Base-by-base conservation (phyloP, 1,284 basidiomycete species). In the Tilletia caries region DNA sequence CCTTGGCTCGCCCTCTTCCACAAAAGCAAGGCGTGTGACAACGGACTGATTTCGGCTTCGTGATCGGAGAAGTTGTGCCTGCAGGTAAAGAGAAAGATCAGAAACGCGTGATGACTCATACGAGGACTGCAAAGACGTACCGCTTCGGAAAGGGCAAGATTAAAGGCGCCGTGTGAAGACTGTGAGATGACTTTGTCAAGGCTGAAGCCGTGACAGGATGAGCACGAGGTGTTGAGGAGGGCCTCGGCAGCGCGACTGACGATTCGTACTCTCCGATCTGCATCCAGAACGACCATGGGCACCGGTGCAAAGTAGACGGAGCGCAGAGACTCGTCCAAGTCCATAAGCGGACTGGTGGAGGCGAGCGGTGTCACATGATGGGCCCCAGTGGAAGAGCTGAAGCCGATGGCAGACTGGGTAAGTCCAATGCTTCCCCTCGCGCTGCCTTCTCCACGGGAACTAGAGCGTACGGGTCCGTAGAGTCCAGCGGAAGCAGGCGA, bases 231-330 rank as follows among this genome's bases (percentile, higher is more conserved):
- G 8, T 41, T 37, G 37, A 71, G 60, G n/a, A 71, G 25, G 27
- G 69, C 71, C 64, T 80, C 78, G 62, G 76, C 76, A 6, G 78
- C 73, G 29, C 74, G 70, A 32, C 79, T 80, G 72, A 78, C 71
- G 76, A 80, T 76, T 41, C 77, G 74, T 27, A 80, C 72, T 25
- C 72, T 70, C 13, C 77, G 65, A 50, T 75, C 77, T 37, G 73
- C 66, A 60, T 80, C 78, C 34, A 80, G 71, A 4, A 80, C 78
- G 44, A 79, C 58, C 27, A 79, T 70, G 23, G 78, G 77, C 12
- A 74, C 68, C 43, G 78, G 78, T 64, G 78, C 77, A 74, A 80
- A 80, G 68, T 80, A 80, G 64, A 80, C 70, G 62, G 78, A 77
- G 62, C 77, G 67, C n/a, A 80, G 73, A 43, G 78, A 77, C 69